Base-by-base conservation (phyloP, 1,139 yeast genomes). In the Zygosaccharomyces pseudobailii region DNA sequence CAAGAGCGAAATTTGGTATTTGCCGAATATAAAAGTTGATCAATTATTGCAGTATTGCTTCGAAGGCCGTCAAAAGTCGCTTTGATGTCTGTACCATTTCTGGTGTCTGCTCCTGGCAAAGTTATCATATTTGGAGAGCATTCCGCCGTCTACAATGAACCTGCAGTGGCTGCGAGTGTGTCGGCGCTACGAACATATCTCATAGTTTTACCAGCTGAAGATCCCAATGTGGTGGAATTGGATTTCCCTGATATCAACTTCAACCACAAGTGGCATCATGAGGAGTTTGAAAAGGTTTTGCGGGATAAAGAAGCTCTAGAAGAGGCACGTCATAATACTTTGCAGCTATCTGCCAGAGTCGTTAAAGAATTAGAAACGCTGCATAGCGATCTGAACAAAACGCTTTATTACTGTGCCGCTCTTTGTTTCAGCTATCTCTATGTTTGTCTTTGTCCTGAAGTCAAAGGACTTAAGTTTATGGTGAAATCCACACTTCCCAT, bases 81-180 rank as follows among this genome's bases (percentile, higher is more conserved):
- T 4, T n/a, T n/a, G 21, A 49, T 49, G 52, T 44, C 54, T 23
- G 44, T 55, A 28, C 80, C 90, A 3, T 87, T 89, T 65, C 70
- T 80, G 48, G 87, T 88, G 2, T 87, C 96, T 51, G 95, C 99
- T 1, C 98, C 99, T 0, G 99, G 97, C 6, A 92, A 94, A 64
- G 96, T 89, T 36, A 94, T 92, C 57, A 76, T 94, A 40, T 94
- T 89, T 63, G 99, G 99, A 22, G 98, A 92, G 63, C 99, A 92
- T 63, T 87, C 97, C 2, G 97, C 95, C 2, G 99, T 92, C 2
- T 87, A 87, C 64, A 83, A 87, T 46, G 87, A 87, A 59, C 79
- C 75, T 53, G 65, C 78, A 55, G 48, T 52, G n/a, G 65, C 65
- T n/a, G 66, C 68, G 3, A 58, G 63, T 48, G 59, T 63, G 8